phyloP scores from a whole-genome alignment of 257 asterid genomes.

The Lantana camara region DNA sequence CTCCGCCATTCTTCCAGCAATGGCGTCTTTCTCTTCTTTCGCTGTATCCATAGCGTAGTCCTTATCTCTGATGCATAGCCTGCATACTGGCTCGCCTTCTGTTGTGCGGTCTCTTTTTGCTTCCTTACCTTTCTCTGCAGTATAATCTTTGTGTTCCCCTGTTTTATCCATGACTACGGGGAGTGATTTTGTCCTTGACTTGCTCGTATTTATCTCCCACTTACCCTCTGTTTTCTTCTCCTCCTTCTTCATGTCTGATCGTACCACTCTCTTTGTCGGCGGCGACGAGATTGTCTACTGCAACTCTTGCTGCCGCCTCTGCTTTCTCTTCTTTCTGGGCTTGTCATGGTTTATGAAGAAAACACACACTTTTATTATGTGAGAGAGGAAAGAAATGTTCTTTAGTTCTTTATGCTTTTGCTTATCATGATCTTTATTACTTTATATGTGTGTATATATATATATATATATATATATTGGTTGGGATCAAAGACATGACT shows the following conservation, averaged over 20 bases:
- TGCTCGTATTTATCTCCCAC: conserved; percentile 46
- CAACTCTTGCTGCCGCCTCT: conserved; percentile 40
- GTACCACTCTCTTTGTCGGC: conserved; percentile 27
- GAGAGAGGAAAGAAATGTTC: too few species aligned
- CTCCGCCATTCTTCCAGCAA: conserved; percentile 36
- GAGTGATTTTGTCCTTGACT: conserved; percentile 39
- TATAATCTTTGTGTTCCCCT: conserved; percentile 16
- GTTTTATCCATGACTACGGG: conserved; percentile 14
- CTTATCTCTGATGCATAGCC: neutral
- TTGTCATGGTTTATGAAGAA: conserved; percentile 23
- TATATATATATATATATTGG: too few species aligned
- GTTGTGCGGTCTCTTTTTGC: neutral
- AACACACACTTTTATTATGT: neutral
- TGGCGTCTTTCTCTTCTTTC: conserved; percentile 34
- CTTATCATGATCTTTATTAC: too few species aligned
- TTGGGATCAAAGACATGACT: neutral
- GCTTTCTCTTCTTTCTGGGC: conserved; percentile 36
- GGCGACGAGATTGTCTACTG: conserved; percentile 38
- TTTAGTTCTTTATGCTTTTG: too few species aligned
- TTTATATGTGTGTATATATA: too few species aligned
- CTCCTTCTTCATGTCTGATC: conserved; percentile 8
- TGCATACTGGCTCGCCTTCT: conserved; percentile 24
- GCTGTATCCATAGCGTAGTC: conserved; percentile 23
- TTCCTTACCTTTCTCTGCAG: neutral
- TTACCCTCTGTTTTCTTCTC: conserved; percentile 7